These are phyloP conservation scores for Megacollybia marginata DNA, from an alignment of 768 basidiomycete genomes.

Conservation along the genomic window DNA sequence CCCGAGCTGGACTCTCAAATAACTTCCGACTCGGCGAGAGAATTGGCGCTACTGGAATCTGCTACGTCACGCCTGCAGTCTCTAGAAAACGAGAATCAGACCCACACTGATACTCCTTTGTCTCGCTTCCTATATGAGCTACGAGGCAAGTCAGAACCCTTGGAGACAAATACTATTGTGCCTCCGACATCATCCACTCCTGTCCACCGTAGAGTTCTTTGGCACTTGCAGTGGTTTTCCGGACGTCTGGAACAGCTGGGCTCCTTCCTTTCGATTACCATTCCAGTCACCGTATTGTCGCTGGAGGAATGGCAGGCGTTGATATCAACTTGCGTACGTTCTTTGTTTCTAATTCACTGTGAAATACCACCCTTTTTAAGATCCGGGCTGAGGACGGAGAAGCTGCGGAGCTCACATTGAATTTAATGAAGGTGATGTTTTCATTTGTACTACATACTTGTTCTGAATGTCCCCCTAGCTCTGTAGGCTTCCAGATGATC, in stretches of 20 bases:
- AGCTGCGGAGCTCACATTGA: slow-evolving; percentile 42
- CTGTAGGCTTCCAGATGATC: slow-evolving; percentile 22
- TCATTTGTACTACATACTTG: background rate
- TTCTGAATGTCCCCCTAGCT: slow-evolving; percentile 23
- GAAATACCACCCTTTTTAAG: slow-evolving; percentile 22
- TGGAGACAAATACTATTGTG: background rate
- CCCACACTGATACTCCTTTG: background rate
- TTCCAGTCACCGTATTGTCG: slow-evolving; percentile 43
- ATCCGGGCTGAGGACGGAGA: slow-evolving; percentile 35
- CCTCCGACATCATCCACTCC: background rate
- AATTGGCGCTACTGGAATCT: background rate
- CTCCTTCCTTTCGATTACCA: background rate
- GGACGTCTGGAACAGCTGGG: background rate
- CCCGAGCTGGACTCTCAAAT: background rate
- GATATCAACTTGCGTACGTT: slow-evolving; percentile 41
- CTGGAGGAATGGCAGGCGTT: slow-evolving; percentile 47
- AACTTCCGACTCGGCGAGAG: background rate
- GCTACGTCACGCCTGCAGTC: background rate
- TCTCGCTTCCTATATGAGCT: background rate
- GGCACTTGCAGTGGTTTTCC: background rate
- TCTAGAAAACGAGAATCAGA: background rate
- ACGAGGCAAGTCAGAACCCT: background rate
- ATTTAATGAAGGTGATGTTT: slow-evolving; percentile 44
- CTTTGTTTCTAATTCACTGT: background rate
- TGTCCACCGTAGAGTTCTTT: background rate